These are phyloP conservation scores for Ophiostoma montium DNA, from an alignment of 2,329 filamentous ascomycete genomes.

Conservation along the genomic window DNA sequence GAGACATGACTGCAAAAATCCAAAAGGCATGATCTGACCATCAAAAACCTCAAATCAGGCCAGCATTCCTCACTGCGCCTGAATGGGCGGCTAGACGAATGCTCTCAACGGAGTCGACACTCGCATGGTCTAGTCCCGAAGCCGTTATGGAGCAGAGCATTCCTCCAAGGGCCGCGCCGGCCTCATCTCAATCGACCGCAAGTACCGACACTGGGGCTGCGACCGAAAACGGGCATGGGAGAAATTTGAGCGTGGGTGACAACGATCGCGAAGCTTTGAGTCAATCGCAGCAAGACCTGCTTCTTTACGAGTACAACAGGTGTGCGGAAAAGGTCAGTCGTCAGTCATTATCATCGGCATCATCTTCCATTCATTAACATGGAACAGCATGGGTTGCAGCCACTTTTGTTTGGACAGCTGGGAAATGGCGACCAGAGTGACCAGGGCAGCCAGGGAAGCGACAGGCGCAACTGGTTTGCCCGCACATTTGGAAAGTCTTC, in stretches of 20 bases:
- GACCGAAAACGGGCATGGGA: not conserved
- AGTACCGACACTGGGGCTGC: not conserved
- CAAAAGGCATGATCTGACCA: not conserved
- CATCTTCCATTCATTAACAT: not conserved
- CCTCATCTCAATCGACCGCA: not conserved
- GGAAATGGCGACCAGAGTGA: not conserved
- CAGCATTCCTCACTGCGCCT: not conserved
- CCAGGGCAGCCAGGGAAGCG: slow-evolving; percentile 5
- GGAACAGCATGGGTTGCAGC: slow-evolving; percentile 39
- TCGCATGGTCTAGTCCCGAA: not conserved
- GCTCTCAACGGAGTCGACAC: not conserved
- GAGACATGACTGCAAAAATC: too few relatives aligned
- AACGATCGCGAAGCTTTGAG: not conserved
- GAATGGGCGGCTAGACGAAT: too few relatives aligned
- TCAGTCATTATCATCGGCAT: not conserved
- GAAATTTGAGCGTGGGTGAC: not conserved
- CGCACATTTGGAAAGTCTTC: slow-evolving; percentile 20
- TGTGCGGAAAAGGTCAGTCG: slow-evolving; percentile 39
- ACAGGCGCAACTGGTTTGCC: slow-evolving; percentile 19
- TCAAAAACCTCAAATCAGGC: not conserved
- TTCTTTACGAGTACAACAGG: slow-evolving; percentile 45
- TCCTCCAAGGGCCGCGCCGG: not conserved
- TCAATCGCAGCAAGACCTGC: slow-evolving; percentile 28
- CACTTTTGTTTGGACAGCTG: slow-evolving; percentile 13
- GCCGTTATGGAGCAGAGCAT: slow-evolving; percentile 4